Percentiles rank a stretch among this genome's conserved stretches.
Evolutionary conservation across 1,284 basidiomycete genomes (phyloP).

Genomic region (Cutaneotrichosporon mucoides): DNA sequence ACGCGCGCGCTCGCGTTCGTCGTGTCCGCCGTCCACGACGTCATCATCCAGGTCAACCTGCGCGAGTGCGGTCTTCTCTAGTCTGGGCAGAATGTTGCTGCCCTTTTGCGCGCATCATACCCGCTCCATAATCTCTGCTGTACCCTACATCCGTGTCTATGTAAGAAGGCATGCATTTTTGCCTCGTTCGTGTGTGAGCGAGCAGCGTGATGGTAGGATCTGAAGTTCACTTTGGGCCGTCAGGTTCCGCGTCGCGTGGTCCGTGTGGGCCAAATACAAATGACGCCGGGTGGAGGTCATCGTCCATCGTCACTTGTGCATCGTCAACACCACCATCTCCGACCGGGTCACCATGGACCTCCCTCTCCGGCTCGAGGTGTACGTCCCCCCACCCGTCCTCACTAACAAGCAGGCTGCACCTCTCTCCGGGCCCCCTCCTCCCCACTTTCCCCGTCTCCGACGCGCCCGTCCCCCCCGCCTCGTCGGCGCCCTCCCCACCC

Average conservation of each 20-base stretch:
- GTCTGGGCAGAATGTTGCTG: background rate
- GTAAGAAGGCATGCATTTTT: conserved; percentile 15
- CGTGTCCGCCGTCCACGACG: conserved; percentile 8
- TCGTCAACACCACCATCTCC: background rate
- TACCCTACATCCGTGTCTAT: conserved; percentile 12
- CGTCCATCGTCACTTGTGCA: background rate
- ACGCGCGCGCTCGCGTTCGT: conserved; percentile 56
- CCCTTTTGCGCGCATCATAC: background rate
- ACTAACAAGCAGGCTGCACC: conserved; percentile 1
- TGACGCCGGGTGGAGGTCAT: conserved; percentile 1
- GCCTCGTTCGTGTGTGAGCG: background rate
- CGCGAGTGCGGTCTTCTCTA: conserved; percentile 50
- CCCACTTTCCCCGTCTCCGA: background rate
- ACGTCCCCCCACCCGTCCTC: background rate
- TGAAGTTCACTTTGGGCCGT: too few species aligned
- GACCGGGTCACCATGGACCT: conserved; percentile 1
- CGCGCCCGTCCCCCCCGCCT: conserved; percentile 6
- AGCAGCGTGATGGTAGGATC: background rate
- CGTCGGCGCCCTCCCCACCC: conserved; percentile 11
- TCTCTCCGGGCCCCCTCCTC: conserved; percentile 8
- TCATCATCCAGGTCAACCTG: conserved; percentile 40
- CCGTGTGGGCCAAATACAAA: background rate
- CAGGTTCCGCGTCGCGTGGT: too few species aligned
- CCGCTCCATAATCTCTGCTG: conserved; percentile 10
- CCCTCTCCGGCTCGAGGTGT: conserved; percentile 10